These are phyloP conservation scores for Apophysomyces ossiformis DNA, from an alignment of 371 early-diverging fungal species.

Conservation along the genomic window DNA sequence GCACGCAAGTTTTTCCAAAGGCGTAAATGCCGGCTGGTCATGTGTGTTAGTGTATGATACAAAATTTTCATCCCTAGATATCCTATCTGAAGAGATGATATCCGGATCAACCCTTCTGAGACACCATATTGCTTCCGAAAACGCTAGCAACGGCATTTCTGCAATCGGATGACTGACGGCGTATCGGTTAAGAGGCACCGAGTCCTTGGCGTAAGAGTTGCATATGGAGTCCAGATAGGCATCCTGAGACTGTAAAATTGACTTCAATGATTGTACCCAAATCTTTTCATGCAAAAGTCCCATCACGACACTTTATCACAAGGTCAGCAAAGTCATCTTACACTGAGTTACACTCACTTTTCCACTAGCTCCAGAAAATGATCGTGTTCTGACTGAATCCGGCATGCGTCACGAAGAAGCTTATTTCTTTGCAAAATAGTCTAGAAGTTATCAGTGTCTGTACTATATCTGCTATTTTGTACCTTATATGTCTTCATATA, in stretches of 20 bases:
- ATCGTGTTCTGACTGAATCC: conserved; percentile 59
- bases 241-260: conserved; percentile 49
- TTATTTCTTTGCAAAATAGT: conserved; percentile 48
- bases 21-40: conserved; percentile 44
- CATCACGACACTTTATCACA: conserved; percentile 54
- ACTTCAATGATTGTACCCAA: conserved; percentile 59
- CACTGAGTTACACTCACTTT: conserved; percentile 48
- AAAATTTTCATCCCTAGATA: conserved; percentile 16
- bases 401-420: conserved; percentile 44
- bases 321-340: background rate
- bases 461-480: background rate
- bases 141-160: conserved; percentile 43
- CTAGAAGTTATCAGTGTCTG: conserved; percentile 22
- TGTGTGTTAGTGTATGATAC: background rate
- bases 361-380: conserved; percentile 61
- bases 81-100: conserved; percentile 13
- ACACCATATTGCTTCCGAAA: conserved; percentile 36
- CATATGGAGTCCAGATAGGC: conserved; percentile 41
- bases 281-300: conserved; percentile 65
- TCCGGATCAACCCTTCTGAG: conserved; percentile 42
- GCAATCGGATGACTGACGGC: conserved; percentile 47
- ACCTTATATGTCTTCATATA: conserved; percentile 56
- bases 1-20: conserved; percentile 52
- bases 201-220: conserved; percentile 34
- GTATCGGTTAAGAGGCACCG: conserved; percentile 41